These are phyloP conservation scores for Musa acuminata DNA, from an alignment of 176 grass and related monocot species.

Conservation along the genomic window DNA sequence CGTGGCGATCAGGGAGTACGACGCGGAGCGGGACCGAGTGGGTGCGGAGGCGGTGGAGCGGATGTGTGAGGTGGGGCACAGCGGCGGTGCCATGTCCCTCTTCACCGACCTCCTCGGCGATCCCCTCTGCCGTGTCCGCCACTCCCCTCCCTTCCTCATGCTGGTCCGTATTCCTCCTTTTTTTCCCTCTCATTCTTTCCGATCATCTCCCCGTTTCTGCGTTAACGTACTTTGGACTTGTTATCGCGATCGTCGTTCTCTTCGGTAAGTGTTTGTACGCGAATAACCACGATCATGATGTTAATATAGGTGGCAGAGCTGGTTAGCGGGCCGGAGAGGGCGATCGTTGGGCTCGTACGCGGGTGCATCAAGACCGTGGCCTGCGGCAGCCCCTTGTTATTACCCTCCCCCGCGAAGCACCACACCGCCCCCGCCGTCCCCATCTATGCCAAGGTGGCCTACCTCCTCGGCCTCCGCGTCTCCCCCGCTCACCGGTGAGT, in stretches of 20 bases:
- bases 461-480: slow-evolving; percentile 76
- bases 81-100: slow-evolving; percentile 58
- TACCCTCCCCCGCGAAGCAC: slow-evolving; percentile 1
- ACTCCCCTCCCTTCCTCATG: slow-evolving; percentile 78
- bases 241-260: no score
- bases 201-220: not conserved
- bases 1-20: slow-evolving; percentile 42
- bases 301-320: slow-evolving; percentile 41
- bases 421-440: slow-evolving; percentile 20
- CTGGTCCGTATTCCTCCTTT: slow-evolving; percentile 42
- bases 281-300: no score
- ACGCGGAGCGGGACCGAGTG: slow-evolving; percentile 29
- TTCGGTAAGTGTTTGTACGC: no score
- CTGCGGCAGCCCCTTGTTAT: slow-evolving; percentile 13
- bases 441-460: slow-evolving; percentile 50
- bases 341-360: slow-evolving; percentile 67
- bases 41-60: slow-evolving; percentile 62
- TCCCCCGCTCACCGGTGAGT: slow-evolving; percentile 33
- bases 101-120: slow-evolving; percentile 93
- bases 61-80: slow-evolving; percentile 70
- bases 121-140: slow-evolving; percentile 84
- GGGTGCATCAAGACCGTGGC: slow-evolving; percentile 81
- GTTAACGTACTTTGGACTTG: slow-evolving; percentile 4
- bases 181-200: not conserved
- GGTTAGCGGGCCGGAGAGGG: slow-evolving; percentile 16